Evolutionary conservation across 2,329 filamentous ascomycete genomes (phyloP).

Genomic region (Calonectria pteridis): DNA sequence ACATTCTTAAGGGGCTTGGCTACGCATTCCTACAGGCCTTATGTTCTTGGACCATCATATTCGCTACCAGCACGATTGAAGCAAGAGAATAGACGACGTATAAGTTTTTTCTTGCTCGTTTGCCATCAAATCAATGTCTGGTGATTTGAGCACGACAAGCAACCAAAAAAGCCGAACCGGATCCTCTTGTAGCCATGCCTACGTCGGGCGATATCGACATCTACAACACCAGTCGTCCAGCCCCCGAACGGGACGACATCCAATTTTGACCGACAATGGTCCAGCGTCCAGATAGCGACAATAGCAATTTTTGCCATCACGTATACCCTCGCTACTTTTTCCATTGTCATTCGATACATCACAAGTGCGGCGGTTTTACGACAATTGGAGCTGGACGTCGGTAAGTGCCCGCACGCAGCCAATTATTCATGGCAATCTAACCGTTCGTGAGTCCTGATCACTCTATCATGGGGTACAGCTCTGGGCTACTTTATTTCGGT

Average conservation of each 20-base stretch:
- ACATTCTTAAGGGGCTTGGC: not conserved
- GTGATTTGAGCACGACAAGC: not conserved
- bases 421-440: not conserved
- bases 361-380: slow-evolving; percentile 6
- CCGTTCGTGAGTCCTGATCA: slow-evolving; percentile 11
- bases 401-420: not conserved
- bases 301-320: slow-evolving; percentile 20
- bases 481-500: slow-evolving; percentile 28
- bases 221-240: slow-evolving; percentile 11
- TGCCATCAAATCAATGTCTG: not conserved
- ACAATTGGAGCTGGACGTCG: slow-evolving; percentile 14
- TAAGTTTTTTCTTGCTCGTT: not conserved
- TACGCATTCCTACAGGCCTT: not conserved
- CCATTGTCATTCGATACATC: slow-evolving; percentile 18
- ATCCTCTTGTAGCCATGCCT: not conserved
- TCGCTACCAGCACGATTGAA: not conserved
- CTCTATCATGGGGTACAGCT: slow-evolving; percentile 15
- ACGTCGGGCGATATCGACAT: not conserved
- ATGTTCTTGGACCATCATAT: not conserved
- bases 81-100: not conserved
- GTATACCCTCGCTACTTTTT: slow-evolving; percentile 19
- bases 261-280: slow-evolving; percentile 16
- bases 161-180: not conserved
- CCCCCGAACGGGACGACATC: slow-evolving; percentile 16
- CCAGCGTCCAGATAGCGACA: slow-evolving; percentile 19